Evolutionary conservation across 2,329 filamentous ascomycete species (phyloP), one percentile per base, ranked within the genome.

Genomic region (Exophiala viscosa): DNA sequence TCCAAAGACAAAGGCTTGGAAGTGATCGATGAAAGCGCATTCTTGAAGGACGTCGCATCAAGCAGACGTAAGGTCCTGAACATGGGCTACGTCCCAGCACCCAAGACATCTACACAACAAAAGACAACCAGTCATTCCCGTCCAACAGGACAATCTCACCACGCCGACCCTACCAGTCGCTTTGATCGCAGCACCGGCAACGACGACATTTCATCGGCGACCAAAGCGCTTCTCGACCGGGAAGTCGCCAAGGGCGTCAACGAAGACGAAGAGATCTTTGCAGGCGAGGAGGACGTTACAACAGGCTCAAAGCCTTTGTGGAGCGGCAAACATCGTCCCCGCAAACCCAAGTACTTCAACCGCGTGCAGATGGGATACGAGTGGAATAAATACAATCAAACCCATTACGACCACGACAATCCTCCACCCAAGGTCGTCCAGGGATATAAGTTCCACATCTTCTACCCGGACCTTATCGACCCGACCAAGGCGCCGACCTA

Each of bases 381-480:
- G 70, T 99, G 93, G 93, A 99, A 99, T 77, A 99, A 99, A 72
- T 99, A 99, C 79, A 99, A 99, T 67, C 93, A 99, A 73, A 99
- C 93, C 10, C 93, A 99, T 72, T 99, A 99, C 73, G 93, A 97
- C 69, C 90, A 96, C 69, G 92, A 97, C 67, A 96, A 97, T 65
- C 93, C 93, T 2, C 93, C 93, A 1, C 93, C 93, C 20, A 96
- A 96, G 73, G 92, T 99, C 5, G 93, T 99, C 9, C 93, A 99
- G 69, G 93, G 93, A 51, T 99, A 99, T 78, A 96, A 95, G 70
- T 99, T 99, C 79, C 97, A 99, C 73, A 92, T 99, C 46, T 99
- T 99, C 73, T 99, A 99, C 67, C 93, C 93, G 0, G 93, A 99
- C 63, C 82, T 99, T 31, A 90, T 97, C 65, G 91, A 97, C 75